These are phyloP conservation scores for Penicillium polonicum DNA, from an alignment of 2,329 filamentous ascomycete species.

Conservation along the genomic window DNA sequence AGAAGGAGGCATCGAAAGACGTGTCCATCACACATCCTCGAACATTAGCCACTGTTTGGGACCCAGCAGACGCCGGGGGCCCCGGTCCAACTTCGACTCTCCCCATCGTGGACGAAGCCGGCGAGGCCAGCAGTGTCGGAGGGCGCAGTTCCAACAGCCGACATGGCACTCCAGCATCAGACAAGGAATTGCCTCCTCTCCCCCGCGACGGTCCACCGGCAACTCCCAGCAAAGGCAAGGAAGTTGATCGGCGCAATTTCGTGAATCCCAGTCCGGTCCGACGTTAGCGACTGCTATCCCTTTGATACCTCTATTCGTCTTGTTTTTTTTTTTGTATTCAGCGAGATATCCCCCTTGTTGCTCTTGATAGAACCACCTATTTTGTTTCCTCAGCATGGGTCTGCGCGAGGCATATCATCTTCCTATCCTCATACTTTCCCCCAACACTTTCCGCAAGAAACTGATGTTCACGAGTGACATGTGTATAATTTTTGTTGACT, in stretches of 20 bases:
- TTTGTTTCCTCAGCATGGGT: constrained; percentile 15
- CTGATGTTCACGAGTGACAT: constrained; percentile 38
- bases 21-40: constrained; percentile 62
- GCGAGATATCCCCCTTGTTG: constrained; percentile 23
- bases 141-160: constrained; percentile 56
- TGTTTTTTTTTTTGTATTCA: constrained; percentile 18
- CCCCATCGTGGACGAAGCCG: constrained; percentile 88
- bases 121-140: constrained; percentile 68
- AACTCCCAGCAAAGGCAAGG: constrained; percentile 28
- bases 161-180: constrained; percentile 25
- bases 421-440: constrained; percentile 5
- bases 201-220: constrained; percentile 18
- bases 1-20: constrained; percentile 62
- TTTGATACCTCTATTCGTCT: constrained; percentile 6
- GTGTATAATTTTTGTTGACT: constrained; percentile 25
- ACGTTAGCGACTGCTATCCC: constrained; percentile 4
- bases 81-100: constrained; percentile 58
- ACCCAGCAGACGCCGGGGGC: constrained; percentile 56
- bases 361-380: constrained; percentile 22
- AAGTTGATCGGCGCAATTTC: constrained; percentile 15
- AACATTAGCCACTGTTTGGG: constrained; percentile 58
- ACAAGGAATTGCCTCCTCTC: constrained; percentile 34
- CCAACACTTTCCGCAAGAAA: constrained; percentile 16
- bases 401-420: constrained; percentile 21
- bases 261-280: not conserved